Evolutionary conservation across 1,139 yeast species (phyloP).

Genomic region (Hanseniaspora uvarum): DNA sequence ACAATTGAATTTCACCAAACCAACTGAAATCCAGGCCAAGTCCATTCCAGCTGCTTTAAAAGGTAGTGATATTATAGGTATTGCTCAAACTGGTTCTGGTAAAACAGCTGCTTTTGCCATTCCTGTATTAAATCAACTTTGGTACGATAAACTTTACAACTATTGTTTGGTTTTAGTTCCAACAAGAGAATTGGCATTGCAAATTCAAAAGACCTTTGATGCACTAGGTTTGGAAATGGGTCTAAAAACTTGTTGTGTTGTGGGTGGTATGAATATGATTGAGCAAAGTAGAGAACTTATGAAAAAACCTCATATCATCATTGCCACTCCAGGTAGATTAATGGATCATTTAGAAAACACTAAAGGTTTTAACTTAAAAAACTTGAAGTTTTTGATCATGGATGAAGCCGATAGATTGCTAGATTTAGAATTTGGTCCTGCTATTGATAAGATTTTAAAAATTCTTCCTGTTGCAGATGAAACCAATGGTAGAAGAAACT

Average conservation of each 20-base stretch:
- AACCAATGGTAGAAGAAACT: conserved; percentile 55
- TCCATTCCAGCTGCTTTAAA: conserved; percentile 85
- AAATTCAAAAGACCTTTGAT: conserved; percentile 88
- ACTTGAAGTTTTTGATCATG: conserved; percentile 75
- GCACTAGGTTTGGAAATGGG: conserved; percentile 91
- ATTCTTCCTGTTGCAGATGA: conserved; percentile 60
- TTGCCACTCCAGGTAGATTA: conserved; percentile 94
- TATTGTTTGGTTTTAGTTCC: conserved; percentile 90
- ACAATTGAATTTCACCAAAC: conserved; percentile 51
- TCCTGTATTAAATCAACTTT: conserved; percentile 81
- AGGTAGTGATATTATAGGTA: conserved; percentile 73
- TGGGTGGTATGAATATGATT: conserved; percentile 98
- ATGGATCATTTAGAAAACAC: conserved; percentile 94
- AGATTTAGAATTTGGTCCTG: conserved; percentile 96
- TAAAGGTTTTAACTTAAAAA: conserved; percentile 76
- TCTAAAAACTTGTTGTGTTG: conserved; percentile 70
- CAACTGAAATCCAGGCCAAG: conserved; percentile 87
- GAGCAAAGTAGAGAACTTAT: conserved; percentile 89
- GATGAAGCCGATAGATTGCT: conserved; percentile 94
- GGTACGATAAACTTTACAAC: conserved; percentile 80
- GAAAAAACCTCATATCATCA: conserved; percentile 87
- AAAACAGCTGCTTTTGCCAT: conserved; percentile 81
- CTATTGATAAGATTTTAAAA: conserved; percentile 72
- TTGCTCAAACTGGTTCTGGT: conserved; percentile 79
- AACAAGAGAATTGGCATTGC: conserved; percentile 93